A percentile compares a stretch with the other conserved stretches of the same genome.
Conservation (phyloP, 306 rosid genomes). For the Luffa acutangula region DNA sequence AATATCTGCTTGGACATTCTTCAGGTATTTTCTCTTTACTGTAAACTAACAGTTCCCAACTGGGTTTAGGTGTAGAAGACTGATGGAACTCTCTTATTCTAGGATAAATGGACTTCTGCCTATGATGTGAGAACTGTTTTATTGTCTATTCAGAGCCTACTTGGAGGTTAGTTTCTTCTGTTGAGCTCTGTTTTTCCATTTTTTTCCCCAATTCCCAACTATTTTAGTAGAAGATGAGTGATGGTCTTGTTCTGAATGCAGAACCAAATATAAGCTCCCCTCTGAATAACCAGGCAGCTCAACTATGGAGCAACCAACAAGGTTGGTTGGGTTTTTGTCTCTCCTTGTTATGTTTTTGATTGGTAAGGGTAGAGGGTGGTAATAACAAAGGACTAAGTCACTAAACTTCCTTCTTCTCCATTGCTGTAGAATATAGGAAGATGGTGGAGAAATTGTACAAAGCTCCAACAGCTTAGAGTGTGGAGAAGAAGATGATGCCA, state of each 20-base stretch:
- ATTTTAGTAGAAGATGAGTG: too few species aligned
- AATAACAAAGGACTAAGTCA: not conserved
- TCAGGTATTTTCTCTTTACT: constrained; percentile 39
- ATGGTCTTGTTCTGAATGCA: not conserved
- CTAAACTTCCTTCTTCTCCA: not conserved
- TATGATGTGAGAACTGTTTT: too few species aligned
- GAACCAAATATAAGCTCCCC: constrained; percentile 85
- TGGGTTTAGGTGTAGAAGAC: not conserved
- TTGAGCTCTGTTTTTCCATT: too few species aligned
- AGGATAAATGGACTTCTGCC: too few species aligned
- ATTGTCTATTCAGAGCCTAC: too few species aligned
- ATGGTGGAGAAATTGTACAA: constrained; percentile 65
- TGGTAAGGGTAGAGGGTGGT: not conserved
- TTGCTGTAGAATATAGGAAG: constrained; percentile 55
- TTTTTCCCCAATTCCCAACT: too few species aligned
- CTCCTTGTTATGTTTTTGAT: not conserved
- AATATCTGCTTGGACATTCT: constrained; percentile 92
- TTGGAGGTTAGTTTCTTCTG: too few species aligned
- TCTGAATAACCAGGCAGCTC: constrained; percentile 80
- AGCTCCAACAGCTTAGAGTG: constrained; percentile 13
- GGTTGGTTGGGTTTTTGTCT: constrained; percentile 20
- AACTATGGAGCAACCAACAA: constrained; percentile 83
- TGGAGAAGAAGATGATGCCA: not conserved
- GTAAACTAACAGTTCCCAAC: not conserved
- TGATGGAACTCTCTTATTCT: too few species aligned